Conservation (phyloP, 768 basidiomycete genomes). For the Lepiota brunneoincarnata region DNA sequence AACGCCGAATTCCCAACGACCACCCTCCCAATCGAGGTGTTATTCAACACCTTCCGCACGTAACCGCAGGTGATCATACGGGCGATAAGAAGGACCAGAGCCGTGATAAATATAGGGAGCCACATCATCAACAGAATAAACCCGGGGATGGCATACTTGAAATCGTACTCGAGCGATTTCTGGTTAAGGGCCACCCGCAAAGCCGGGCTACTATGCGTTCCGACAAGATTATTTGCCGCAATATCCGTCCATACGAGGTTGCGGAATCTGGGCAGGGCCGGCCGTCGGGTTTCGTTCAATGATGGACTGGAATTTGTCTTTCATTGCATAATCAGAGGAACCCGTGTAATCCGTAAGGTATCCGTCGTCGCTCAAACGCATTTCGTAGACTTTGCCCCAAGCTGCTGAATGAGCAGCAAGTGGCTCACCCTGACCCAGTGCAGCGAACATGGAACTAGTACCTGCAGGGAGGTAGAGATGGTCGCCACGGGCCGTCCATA, state of each 20-base stretch:
- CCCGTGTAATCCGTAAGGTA: too few relatives aligned
- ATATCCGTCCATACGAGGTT: not conserved
- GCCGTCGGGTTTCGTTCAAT: not conserved
- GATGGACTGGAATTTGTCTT: not conserved
- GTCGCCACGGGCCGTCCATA: too few relatives aligned
- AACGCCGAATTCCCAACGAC: not conserved
- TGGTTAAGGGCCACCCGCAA: not conserved
- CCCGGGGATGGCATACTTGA: not conserved
- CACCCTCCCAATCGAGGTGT: not conserved
- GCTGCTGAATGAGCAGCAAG: too few relatives aligned
- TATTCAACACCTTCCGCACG: not conserved
- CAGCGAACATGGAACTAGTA: too few relatives aligned
- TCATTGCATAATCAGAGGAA: too few relatives aligned
- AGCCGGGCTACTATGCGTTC: not conserved
- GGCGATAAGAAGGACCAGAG: not conserved
- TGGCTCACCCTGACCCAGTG: too few relatives aligned
- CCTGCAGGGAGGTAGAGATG: too few relatives aligned
- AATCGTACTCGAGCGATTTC: not conserved
- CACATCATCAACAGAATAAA: conserved; percentile 1
- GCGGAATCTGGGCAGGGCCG: not conserved
- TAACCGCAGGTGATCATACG: not conserved
- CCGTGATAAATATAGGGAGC: not conserved
- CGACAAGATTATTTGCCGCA: not conserved
- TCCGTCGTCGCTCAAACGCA: too few relatives aligned
- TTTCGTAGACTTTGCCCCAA: too few relatives aligned